phyloP scores from a whole-genome alignment of 2,329 filamentous ascomycete genomes.

The Decorospora gaudefroyi region DNA sequence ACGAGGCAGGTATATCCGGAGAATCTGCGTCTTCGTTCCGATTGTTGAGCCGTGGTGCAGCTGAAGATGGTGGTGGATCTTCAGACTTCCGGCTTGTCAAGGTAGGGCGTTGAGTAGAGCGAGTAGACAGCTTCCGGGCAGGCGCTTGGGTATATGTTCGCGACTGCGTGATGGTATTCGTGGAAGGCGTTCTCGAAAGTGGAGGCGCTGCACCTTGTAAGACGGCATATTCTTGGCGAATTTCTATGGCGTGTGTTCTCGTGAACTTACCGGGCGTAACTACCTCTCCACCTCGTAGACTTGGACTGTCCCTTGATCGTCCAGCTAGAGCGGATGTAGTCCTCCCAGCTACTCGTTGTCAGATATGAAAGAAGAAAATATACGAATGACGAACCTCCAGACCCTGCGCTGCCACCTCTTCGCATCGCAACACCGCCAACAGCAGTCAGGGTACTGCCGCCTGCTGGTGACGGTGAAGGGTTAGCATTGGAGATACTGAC shows the following conservation, averaged over 20 bases:
- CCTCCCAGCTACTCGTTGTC: constrained; percentile 40
- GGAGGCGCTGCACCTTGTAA: constrained; percentile 26
- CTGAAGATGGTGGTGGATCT: constrained; percentile 14
- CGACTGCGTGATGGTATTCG: constrained; percentile 54
- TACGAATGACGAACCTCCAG: constrained; percentile 39
- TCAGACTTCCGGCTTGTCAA: constrained; percentile 26
- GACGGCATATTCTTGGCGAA: neutral
- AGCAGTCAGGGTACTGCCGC: constrained; percentile 50
- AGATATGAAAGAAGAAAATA: neutral
- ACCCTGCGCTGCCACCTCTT: constrained; percentile 55
- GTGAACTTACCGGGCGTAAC: constrained; percentile 47
- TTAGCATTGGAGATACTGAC: constrained; percentile 63
- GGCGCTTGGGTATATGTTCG: constrained; percentile 32
- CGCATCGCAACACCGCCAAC: constrained; percentile 55
- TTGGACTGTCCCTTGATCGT: constrained; percentile 61
- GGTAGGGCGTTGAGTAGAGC: constrained; percentile 31
- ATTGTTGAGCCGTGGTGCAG: constrained; percentile 10
- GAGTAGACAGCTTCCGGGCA: constrained; percentile 33
- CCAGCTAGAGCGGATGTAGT: constrained; percentile 61
- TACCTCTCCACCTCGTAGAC: constrained; percentile 56
- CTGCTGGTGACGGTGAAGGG: constrained; percentile 53
- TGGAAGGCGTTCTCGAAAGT: constrained; percentile 55
- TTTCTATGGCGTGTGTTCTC: neutral
- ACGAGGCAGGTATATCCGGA: constrained; percentile 29
- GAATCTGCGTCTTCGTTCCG: constrained; percentile 25